Base-by-base conservation (phyloP, 2,329 filamentous ascomycete species). In the Graphium sp. region DNA sequence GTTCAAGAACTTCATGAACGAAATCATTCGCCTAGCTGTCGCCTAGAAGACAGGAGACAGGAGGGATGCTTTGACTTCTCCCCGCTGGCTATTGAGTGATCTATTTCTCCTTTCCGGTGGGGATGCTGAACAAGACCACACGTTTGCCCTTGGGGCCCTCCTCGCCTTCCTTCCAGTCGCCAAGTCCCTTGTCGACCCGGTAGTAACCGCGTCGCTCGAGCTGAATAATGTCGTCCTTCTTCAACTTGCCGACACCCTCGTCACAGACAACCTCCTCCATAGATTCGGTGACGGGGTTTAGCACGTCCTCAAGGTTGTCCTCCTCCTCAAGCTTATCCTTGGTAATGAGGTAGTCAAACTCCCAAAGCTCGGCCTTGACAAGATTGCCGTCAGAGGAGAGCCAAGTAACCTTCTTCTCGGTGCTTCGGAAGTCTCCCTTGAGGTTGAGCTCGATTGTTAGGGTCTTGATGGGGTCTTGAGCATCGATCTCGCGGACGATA, bases 371-470 rank as follows among this genome's bases (percentile, higher is more conserved):
- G 0, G 74, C 44, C 6, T 75, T 73, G 10, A 92, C 63, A 1
- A 93, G 66, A 33, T 78, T 68, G 24, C 68, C 69, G 39, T 81
- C 70, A 1, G 66, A 68, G 2, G 82, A 76, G 26, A 95, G 60
- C 87, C 87, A 95, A 1, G 85, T 94, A 21, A 95, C 72, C 64
- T 95, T 95, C 71, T 94, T 94, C 45, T 83, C 74, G 0, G 87
- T 95, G 46, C 81, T 77, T 63, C 92, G 93, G 52, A 95, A 81
- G 49, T 95, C 87, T 32, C 87, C 85, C 42, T 79, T 72, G 28
- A 94, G 69, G 52, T 95, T 78, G n/a, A 94, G 70, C 54, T 93
- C 82, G 30, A 89, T 62, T 33, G 79, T 77, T 22, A 93, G 62
- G 20, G 56, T 60, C 9, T 73, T 76, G 42, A 93, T 73, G 26